phyloP scores from a whole-genome alignment of 2,329 filamentous ascomycete species.

The Xylariomycetidae sp. region DNA sequence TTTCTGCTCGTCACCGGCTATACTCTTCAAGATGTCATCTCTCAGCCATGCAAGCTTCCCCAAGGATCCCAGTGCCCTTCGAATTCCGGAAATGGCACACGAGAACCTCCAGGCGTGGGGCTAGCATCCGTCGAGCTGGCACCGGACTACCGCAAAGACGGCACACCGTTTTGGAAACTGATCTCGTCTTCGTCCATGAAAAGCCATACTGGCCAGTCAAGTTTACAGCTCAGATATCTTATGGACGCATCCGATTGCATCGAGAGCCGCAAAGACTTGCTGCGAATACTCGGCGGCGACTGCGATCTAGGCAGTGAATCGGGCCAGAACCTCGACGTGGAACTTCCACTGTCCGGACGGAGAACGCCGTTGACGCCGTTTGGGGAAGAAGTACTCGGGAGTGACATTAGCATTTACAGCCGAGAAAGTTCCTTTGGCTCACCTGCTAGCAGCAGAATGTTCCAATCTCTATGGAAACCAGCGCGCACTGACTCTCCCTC shows the following conservation, averaged over 20 bases:
- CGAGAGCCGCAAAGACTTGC: slow-evolving; percentile 42
- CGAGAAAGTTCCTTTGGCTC: slow-evolving; percentile 5
- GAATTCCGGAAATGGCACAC: no score
- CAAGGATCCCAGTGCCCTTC: slow-evolving; percentile 43
- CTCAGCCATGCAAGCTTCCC: slow-evolving; percentile 43
- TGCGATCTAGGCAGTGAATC: slow-evolving; percentile 28
- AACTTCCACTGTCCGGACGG: slow-evolving; percentile 9
- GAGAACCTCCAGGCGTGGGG: no score
- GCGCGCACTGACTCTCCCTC: slow-evolving; percentile 2
- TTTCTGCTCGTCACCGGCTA: slow-evolving; percentile 48
- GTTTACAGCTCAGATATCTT: slow-evolving; percentile 50
- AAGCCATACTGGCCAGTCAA: slow-evolving; percentile 39
- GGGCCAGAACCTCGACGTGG: slow-evolving; percentile 25
- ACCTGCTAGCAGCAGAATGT: slow-evolving; percentile 6
- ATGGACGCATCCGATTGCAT: slow-evolving; percentile 52
- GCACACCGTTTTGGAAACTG: slow-evolving; percentile 51
- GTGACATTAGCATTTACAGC: slow-evolving; percentile 7
- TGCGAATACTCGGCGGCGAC: slow-evolving; percentile 42
- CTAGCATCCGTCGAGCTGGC: slow-evolving; percentile 44
- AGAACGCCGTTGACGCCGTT: not conserved
- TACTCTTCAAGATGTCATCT: slow-evolving; percentile 38
- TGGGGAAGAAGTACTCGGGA: slow-evolving; percentile 1
- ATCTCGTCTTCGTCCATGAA: slow-evolving; percentile 47
- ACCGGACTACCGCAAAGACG: slow-evolving; percentile 45
- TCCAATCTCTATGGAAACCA: slow-evolving; percentile 6